Base-by-base conservation (phyloP, 2,329 filamentous ascomycete genomes). In the Allantophomopsis lycopodina region DNA sequence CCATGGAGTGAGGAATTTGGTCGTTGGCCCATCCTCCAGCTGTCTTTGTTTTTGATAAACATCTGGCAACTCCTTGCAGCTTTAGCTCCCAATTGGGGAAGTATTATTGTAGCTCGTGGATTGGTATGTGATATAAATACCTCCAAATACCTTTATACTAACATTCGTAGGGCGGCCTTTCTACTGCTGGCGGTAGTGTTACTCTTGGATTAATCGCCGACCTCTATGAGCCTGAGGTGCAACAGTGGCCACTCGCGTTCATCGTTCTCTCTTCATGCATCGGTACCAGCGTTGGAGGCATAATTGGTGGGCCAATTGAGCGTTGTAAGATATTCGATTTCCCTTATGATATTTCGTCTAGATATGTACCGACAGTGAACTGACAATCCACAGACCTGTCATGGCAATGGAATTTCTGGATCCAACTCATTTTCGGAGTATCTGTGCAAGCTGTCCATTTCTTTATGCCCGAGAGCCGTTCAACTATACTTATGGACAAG, bases 1-100 rank as follows among this genome's bases (percentile, higher is more conserved):
- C 85, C 85, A 0, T 91, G 84, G 82, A 83, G 76, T 35, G 85
- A 93, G 55, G 85, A 91, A 52, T 66, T 89, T 37, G 85, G 85
- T 16, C 74, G 85, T 37, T 82, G 77, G 64, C 79, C 79, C 2
- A 71, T 91, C 40, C 66, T 89, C 16, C 84, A 89, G 64, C 60
- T 70, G 17, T 83, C 76, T 31, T 60, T 91, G 40, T 70, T 82
- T 46, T 62, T 91, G 10, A 82, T 88, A 57, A 91, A 91, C 50
- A 58, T 89, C 40, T 91, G 72, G 66, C 79, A 84, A 47, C 56
- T 87, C 0, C 79, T 79, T 4, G 79, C 84, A 21, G 82, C 72
- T 1, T 60, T 87, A 32, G 81, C 82, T 0, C 76, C 75, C 7
- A 87, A 87, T 55, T 87, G 85, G 45, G 73, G 65, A 5, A 69